Evolutionary conservation across 441 rosid genomes (phyloP), one percentile per base, ranked within the genome.

Genomic region (Euphorbia schlechtendalii): DNA sequence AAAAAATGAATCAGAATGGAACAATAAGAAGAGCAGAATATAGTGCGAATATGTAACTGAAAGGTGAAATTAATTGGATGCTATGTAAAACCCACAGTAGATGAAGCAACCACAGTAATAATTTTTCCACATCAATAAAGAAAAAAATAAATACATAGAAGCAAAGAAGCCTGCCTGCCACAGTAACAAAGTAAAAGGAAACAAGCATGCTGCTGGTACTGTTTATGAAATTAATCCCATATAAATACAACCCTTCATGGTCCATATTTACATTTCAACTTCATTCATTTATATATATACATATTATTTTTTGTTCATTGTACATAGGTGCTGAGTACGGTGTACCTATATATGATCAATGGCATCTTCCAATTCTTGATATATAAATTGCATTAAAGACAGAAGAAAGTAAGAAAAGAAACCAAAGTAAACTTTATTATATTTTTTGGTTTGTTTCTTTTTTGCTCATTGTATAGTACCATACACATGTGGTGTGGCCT

Each of bases 401-500:
- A 6, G 10, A 34, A 34, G 9, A 22, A 36, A 54, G 36, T 28
- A 25, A 45, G 30, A 18, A 14, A 46, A 56, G 53, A 28, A 21
- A 34, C 12, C 30, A 34, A 66, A 71, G 22, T 32, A 20, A 58
- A 65, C 61, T 59, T 38, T 63, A n/a, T n/a, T n/a, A n/a, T n/a
- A n/a, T 17, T 20, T 55, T 48, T 55, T 25, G 55, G 10, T 2
- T 11, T 22, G 0, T 53, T 53, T 53, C 2, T 41, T 25, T 45
- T 15, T 17, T n/a, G 13, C 30, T 24, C 3, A 28, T 34, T 54
- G n/a, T n/a, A n/a, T n/a, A n/a, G 73, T 68, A 46, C 56, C 58
- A 24, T 32, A 45, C 68, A 46, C 78, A 70, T 69, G 79, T 74
- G 81, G 34, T 32, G 34, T 32, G 6, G 75, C 73, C 67, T 77